Conservation (phyloP, 1,284 basidiomycete genomes). For the Schizophyllum amplum region DNA sequence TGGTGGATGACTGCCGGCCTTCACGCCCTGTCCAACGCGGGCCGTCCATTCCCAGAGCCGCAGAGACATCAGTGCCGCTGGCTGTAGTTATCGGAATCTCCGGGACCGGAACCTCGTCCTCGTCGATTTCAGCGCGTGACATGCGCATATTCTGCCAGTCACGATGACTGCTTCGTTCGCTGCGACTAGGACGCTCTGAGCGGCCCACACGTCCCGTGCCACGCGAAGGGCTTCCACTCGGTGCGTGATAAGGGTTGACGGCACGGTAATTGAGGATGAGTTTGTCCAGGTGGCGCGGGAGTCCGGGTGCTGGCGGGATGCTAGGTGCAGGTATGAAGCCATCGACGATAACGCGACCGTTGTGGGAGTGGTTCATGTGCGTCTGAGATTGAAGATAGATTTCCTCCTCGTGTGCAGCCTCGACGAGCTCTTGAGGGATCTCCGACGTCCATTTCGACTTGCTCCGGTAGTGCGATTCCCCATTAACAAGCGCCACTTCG, state of each 20-base stretch:
- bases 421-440: constrained; percentile 67
- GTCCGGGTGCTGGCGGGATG: constrained; percentile 77
- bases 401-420: constrained; percentile 72
- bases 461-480: not conserved
- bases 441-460: constrained; percentile 59
- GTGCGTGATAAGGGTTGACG: constrained; percentile 13
- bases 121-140: constrained; percentile 1
- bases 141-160: constrained; percentile 6
- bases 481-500: not conserved
- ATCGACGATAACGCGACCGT: constrained; percentile 14
- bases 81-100: constrained; percentile 27
- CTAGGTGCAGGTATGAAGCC: constrained; percentile 51
- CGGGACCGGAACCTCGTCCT: constrained; percentile 6
- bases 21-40: not conserved
- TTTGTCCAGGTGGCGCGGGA: constrained; percentile 90
- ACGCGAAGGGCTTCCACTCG: not conserved
- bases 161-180: constrained; percentile 11
- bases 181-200: not conserved
- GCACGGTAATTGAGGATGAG: constrained; percentile 73
- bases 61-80: constrained; percentile 30
- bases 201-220: constrained; percentile 14
- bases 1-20: not conserved
- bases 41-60: not conserved
- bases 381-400: constrained; percentile 46
- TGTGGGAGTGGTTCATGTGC: constrained; percentile 8